Evolutionary conservation across 2,329 filamentous ascomycete genomes (phyloP).

Genomic region (Coleophoma cylindrospora): DNA sequence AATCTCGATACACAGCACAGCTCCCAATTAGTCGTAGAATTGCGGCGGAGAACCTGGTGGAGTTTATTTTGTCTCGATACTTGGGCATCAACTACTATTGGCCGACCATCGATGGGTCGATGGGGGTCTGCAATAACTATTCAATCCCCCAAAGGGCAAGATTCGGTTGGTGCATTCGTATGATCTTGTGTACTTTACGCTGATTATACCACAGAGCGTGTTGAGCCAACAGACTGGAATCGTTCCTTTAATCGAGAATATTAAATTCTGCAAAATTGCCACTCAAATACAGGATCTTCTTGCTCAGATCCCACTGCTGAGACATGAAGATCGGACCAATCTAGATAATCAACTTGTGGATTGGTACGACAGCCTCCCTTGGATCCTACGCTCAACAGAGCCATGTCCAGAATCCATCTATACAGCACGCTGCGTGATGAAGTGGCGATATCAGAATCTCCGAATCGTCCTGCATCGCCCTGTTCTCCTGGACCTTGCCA

Average conservation of each 20-base stretch:
- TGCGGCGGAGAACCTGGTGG: constrained; percentile 68
- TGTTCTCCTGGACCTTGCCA: constrained; percentile 60
- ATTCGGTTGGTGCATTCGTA: no score
- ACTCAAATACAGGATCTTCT: constrained; percentile 74
- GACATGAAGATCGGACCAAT: constrained; percentile 58
- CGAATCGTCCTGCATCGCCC: constrained; percentile 73
- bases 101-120: constrained; percentile 63
- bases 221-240: constrained; percentile 59
- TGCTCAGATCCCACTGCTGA: constrained; percentile 62
- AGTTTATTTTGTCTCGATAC: constrained; percentile 69
- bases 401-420: constrained; percentile 67
- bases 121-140: constrained; percentile 66
- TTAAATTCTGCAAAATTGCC: constrained; percentile 74
- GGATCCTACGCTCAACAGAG: constrained; percentile 57
- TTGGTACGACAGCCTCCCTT: constrained; percentile 69
- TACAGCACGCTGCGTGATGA: constrained; percentile 69
- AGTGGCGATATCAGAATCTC: constrained; percentile 77
- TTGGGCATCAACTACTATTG: constrained; percentile 67
- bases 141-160: constrained; percentile 43
- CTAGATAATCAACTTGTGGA: constrained; percentile 64
- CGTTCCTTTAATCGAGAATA: constrained; percentile 69
- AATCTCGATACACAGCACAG: constrained; percentile 28
- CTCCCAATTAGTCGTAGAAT: constrained; percentile 44
- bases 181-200: no score
- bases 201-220: constrained; percentile 28